Percentiles rank a stretch among this genome's conserved stretches.
Conservation (phyloP, 176 grass and related monocot species). For the Eremochloa ophiuroides region DNA sequence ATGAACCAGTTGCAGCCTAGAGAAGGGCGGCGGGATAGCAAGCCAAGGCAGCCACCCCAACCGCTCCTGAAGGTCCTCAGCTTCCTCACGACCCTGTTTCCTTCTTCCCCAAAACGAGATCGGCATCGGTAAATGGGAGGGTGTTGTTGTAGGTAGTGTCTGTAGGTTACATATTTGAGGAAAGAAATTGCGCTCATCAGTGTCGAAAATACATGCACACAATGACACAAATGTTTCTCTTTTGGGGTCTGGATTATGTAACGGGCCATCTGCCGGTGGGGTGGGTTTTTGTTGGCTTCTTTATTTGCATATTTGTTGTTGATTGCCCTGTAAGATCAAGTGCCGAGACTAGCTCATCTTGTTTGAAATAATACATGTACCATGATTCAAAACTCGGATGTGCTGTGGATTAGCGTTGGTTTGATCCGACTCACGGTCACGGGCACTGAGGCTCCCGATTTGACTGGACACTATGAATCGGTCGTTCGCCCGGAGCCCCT, state of each 20-base stretch:
- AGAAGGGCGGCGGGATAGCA: neutral
- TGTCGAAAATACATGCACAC: neutral
- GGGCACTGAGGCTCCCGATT: too few species aligned
- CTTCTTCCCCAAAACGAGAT: slow-evolving; percentile 7
- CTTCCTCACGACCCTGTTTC: slow-evolving; percentile 36
- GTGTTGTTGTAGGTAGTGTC: neutral
- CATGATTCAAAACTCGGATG: neutral
- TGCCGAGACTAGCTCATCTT: neutral
- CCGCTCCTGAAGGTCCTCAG: slow-evolving; percentile 51
- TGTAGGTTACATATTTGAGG: neutral
- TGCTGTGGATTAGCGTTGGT: neutral
- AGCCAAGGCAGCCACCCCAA: slow-evolving; percentile 30
- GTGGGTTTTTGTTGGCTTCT: slow-evolving; percentile 17
- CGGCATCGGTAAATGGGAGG: neutral
- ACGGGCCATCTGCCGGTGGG: neutral
- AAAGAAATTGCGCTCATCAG: neutral
- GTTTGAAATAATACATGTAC: slow-evolving; percentile 17
- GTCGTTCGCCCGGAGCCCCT: too few species aligned
- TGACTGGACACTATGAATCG: too few species aligned
- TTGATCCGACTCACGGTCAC: too few species aligned
- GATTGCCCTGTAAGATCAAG: neutral
- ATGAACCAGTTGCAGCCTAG: slow-evolving; percentile 83
- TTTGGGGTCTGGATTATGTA: neutral
- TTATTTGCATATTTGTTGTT: slow-evolving; percentile 1
- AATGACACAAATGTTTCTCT: slow-evolving; percentile 2